Percentiles rank a stretch among this genome's conserved stretches.
Evolutionary conservation across 1,284 basidiomycete species (phyloP).

Genomic region (Lentinula novae-zelandiae): DNA sequence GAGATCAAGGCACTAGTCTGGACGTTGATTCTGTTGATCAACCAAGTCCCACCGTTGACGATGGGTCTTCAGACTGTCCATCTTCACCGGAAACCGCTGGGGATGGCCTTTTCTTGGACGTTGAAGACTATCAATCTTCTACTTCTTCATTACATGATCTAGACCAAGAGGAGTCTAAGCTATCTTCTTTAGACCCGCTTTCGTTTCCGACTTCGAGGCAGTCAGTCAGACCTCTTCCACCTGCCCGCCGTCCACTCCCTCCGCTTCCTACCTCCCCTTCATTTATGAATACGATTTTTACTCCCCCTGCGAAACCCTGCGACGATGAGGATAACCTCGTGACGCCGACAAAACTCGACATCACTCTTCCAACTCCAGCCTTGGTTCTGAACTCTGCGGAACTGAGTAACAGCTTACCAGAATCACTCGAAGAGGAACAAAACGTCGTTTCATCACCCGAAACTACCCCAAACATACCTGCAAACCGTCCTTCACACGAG

Average conservation of each 20-base stretch:
- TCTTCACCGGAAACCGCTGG: conserved; percentile 13
- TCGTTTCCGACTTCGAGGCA: background rate
- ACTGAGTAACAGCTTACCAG: background rate
- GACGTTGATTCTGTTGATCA: background rate
- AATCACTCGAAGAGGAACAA: background rate
- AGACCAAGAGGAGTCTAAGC: background rate
- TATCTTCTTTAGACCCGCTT: background rate
- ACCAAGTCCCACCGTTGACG: background rate
- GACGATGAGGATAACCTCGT: conserved; percentile 1
- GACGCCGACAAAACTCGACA: conserved; percentile 3
- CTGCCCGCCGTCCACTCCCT: background rate
- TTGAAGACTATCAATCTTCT: conserved; percentile 1
- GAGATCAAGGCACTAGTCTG: conserved; percentile 14
- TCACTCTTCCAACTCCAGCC: conserved; percentile 2
- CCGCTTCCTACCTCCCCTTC: background rate
- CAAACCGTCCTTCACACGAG: conserved; percentile 9
- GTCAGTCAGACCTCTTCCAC: background rate
- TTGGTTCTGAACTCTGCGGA: background rate
- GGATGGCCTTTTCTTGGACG: background rate
- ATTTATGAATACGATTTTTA: background rate
- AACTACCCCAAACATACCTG: conserved; percentile 10
- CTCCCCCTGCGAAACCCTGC: background rate
- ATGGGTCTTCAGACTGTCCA: conserved; percentile 13
- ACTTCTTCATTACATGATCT: conserved; percentile 2
- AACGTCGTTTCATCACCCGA: conserved; percentile 1